Conservation (phyloP, 2,329 filamentous ascomycete species). For the Paecilomyces sp. region DNA sequence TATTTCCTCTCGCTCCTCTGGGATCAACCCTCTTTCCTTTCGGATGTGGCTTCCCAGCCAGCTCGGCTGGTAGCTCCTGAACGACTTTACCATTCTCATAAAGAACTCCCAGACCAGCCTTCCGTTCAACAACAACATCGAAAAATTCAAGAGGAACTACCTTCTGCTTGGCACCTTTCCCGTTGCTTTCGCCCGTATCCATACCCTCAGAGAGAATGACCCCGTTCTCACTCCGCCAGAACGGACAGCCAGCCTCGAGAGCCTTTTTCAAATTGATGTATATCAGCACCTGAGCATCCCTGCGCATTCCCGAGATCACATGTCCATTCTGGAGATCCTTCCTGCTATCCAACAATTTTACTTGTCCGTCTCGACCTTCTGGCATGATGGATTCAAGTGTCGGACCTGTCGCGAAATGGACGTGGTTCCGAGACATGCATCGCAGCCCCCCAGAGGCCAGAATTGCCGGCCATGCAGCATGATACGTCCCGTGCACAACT, state of each 20-base stretch:
- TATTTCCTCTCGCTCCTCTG: not conserved
- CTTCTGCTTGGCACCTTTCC: conserved; percentile 42
- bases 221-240: conserved; percentile 74
- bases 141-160: conserved; percentile 63
- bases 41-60: conserved; percentile 31
- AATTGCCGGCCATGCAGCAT: conserved; percentile 70
- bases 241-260: conserved; percentile 55
- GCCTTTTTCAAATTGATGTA: conserved; percentile 66
- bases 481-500: conserved; percentile 85
- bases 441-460: conserved; percentile 68
- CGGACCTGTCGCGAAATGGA: conserved; percentile 78
- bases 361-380: conserved; percentile 10
- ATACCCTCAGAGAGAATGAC: conserved; percentile 57
- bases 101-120: conserved; percentile 62
- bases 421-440: conserved; percentile 76
- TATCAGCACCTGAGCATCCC: conserved; percentile 67
- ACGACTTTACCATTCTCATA: conserved; percentile 50
- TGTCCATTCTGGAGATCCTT: conserved; percentile 14
- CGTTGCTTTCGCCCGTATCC: conserved; percentile 47
- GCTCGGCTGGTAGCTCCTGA: conserved; percentile 41
- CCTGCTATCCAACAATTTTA: conserved; percentile 12
- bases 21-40: conserved; percentile 19
- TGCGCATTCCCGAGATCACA: conserved; percentile 75
- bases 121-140: conserved; percentile 65
- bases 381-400: conserved; percentile 38